A percentile compares a stretch with the other conserved stretches of the same genome.
phyloP scores from a whole-genome alignment of 805 yeast genomes.

The Maudiozyma barnettii region DNA sequence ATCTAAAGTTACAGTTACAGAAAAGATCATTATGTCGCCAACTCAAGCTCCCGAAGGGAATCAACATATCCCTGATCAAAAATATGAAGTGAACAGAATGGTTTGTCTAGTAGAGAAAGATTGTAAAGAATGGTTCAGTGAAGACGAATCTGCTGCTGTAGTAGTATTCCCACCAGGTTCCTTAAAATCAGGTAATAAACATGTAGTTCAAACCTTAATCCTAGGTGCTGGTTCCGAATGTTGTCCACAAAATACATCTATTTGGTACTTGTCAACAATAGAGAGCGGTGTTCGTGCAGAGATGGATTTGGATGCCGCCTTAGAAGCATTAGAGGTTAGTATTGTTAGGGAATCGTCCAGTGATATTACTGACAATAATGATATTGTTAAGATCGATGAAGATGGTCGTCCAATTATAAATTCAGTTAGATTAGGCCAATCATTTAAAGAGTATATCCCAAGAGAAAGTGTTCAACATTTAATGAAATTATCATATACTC shows the following conservation, averaged over 20 bases:
- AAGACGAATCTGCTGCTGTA: slow-evolving; percentile 72
- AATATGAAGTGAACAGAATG: slow-evolving; percentile 59
- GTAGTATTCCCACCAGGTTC: slow-evolving; percentile 90
- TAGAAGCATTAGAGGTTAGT: slow-evolving; percentile 67
- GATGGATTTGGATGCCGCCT: slow-evolving; percentile 70
- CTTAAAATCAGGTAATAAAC: slow-evolving; percentile 52
- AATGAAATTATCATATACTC: slow-evolving; percentile 53
- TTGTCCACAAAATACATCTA: slow-evolving; percentile 76
- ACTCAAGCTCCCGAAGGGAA: slow-evolving; percentile 45
- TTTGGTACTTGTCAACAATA: slow-evolving; percentile 82
- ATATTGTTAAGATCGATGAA: slow-evolving; percentile 43
- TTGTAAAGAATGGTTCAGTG: slow-evolving; percentile 87
- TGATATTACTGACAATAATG: slow-evolving; percentile 48
- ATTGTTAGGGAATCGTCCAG: slow-evolving; percentile 67
- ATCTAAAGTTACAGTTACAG: slow-evolving; percentile 61
- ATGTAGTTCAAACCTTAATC: slow-evolving; percentile 78
- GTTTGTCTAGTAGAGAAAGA: slow-evolving; percentile 76
- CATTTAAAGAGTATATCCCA: slow-evolving; percentile 77
- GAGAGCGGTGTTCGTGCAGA: slow-evolving; percentile 64
- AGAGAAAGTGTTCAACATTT: slow-evolving; percentile 56
- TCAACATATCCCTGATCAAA: slow-evolving; percentile 35
- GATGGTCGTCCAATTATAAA: slow-evolving; percentile 64
- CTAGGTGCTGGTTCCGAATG: slow-evolving; percentile 83
- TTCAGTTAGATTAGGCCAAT: slow-evolving; percentile 78
- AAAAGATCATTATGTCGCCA: slow-evolving; percentile 70